These are phyloP conservation scores for Euphorbia tirucalli DNA, from an alignment of 345 rosid species.

Conservation along the genomic window DNA sequence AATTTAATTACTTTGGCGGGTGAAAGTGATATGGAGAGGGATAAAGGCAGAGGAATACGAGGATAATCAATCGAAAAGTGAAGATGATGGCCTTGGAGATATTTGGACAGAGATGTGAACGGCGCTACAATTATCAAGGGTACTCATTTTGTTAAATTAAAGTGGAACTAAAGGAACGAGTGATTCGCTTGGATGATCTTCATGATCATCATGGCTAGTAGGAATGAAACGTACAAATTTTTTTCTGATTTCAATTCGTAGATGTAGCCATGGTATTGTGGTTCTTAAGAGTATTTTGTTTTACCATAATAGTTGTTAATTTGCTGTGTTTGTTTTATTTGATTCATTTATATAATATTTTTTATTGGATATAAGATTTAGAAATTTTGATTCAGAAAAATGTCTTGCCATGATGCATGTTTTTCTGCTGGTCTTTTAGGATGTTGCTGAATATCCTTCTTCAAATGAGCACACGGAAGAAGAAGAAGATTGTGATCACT, in stretches of 20 bases:
- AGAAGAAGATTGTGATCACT: conserved; percentile 70
- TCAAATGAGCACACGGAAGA: conserved; percentile 41
- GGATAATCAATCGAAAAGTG: conserved; percentile 32
- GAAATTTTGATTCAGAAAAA: not conserved
- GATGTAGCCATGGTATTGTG: not conserved
- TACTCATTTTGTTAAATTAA: conserved; percentile 19
- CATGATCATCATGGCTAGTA: not conserved
- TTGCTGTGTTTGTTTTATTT: not conserved
- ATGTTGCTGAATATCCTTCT: conserved; percentile 42
- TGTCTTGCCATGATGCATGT: conserved; percentile 7
- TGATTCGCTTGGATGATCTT: not conserved
- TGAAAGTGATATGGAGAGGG: conserved; percentile 35
- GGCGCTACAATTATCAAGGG: conserved; percentile 72
- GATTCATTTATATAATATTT: not conserved
- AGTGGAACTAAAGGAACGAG: not conserved
- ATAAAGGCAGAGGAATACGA: conserved; percentile 54
- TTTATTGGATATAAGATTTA: not conserved
- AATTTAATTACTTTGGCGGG: conserved; percentile 16
- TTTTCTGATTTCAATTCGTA: not conserved
- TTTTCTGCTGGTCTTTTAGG: conserved; percentile 39
- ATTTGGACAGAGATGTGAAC: conserved; percentile 84
- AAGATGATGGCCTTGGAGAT: conserved; percentile 73
- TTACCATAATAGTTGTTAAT: not conserved
- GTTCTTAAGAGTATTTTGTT: not conserved
- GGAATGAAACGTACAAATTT: not conserved